Percentiles rank a stretch among this genome's conserved stretches.
Evolutionary conservation across 2,329 filamentous ascomycete species (phyloP).

Genomic region (Venturia effusa): DNA sequence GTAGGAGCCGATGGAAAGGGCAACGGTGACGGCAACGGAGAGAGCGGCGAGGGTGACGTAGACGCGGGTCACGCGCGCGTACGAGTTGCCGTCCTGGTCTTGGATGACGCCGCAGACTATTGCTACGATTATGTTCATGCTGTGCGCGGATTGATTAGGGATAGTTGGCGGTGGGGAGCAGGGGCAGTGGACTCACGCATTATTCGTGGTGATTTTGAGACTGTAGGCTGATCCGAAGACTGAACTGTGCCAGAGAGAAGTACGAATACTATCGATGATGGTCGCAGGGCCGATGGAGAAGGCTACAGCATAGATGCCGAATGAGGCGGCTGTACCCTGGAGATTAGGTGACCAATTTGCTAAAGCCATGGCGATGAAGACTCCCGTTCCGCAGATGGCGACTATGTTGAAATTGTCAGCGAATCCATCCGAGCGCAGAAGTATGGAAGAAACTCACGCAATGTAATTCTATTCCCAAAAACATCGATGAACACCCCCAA

Average conservation of each 20-base stretch:
- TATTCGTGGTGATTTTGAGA: constrained; percentile 52
- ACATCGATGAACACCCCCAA: constrained; percentile 47
- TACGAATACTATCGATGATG: constrained; percentile 51
- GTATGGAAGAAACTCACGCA: constrained; percentile 23
- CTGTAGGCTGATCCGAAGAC: constrained; percentile 51
- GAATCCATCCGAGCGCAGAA: no score
- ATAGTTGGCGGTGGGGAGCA: not conserved
- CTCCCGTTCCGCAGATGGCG: constrained; percentile 36
- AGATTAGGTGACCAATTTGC: constrained; percentile 41
- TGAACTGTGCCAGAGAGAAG: constrained; percentile 47
- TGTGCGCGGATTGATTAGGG: constrained; percentile 15
- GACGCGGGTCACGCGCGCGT: constrained; percentile 43
- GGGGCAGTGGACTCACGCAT: constrained; percentile 27
- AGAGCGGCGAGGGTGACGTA: constrained; percentile 44
- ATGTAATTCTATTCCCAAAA: constrained; percentile 40
- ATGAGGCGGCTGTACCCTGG: constrained; percentile 45
- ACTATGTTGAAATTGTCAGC: constrained; percentile 16
- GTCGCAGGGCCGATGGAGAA: constrained; percentile 44
- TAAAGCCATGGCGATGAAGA: constrained; percentile 43
- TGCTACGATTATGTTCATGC: constrained; percentile 50
- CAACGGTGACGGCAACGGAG: constrained; percentile 35
- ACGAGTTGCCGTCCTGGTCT: constrained; percentile 45
- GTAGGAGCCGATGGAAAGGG: constrained; percentile 30
- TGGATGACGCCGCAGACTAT: constrained; percentile 49
- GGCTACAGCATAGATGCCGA: constrained; percentile 49